Conservation (phyloP, 768 basidiomycete genomes). For the Termitomyces heimii region DNA sequence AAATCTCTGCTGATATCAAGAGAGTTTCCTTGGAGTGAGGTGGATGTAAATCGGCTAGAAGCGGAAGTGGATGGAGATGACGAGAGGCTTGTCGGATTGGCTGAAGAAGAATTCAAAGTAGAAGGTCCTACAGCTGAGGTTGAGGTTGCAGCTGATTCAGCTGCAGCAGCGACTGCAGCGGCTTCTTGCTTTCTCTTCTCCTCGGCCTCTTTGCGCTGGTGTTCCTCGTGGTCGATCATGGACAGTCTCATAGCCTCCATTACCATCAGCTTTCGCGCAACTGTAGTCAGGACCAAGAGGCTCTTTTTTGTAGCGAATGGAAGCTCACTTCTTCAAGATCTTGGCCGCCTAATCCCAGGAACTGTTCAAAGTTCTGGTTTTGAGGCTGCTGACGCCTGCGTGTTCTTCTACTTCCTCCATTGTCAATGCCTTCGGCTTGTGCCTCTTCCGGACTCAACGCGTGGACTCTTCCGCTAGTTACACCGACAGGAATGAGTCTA, state of each 20-base stretch:
- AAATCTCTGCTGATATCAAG: slow-evolving; percentile 22
- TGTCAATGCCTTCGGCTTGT: slow-evolving; percentile 25
- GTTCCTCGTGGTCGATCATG: slow-evolving; percentile 90
- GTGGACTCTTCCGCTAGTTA: slow-evolving; percentile 83
- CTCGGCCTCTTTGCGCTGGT: slow-evolving; percentile 72
- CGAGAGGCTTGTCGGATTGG: slow-evolving; percentile 12
- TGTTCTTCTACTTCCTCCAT: slow-evolving; percentile 45
- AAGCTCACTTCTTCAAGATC: slow-evolving; percentile 84
- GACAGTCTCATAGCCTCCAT: slow-evolving; percentile 99
- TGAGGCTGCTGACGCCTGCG: slow-evolving; percentile 48
- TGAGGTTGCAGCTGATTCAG: slow-evolving; percentile 16
- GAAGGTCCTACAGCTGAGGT: slow-evolving; percentile 27
- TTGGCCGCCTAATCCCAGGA: slow-evolving; percentile 75
- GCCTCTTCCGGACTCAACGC: slow-evolving; percentile 57
- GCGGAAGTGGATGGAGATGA: slow-evolving; percentile 22
- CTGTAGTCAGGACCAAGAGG: background rate
- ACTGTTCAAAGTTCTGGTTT: slow-evolving; percentile 58
- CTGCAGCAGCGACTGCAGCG: slow-evolving; percentile 27
- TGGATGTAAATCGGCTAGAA: slow-evolving; percentile 15
- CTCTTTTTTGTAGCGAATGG: slow-evolving; percentile 5
- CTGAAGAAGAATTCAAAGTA: slow-evolving; percentile 21
- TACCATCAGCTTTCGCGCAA: slow-evolving; percentile 73
- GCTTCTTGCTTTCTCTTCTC: slow-evolving; percentile 48
- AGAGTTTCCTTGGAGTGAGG: slow-evolving; percentile 15
- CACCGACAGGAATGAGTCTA: slow-evolving; percentile 93